Evolutionary conservation across 169 alveolate species (phyloP), one percentile per base, ranked within the genome.

Genomic region (Plasmodium cynomolgi): DNA sequence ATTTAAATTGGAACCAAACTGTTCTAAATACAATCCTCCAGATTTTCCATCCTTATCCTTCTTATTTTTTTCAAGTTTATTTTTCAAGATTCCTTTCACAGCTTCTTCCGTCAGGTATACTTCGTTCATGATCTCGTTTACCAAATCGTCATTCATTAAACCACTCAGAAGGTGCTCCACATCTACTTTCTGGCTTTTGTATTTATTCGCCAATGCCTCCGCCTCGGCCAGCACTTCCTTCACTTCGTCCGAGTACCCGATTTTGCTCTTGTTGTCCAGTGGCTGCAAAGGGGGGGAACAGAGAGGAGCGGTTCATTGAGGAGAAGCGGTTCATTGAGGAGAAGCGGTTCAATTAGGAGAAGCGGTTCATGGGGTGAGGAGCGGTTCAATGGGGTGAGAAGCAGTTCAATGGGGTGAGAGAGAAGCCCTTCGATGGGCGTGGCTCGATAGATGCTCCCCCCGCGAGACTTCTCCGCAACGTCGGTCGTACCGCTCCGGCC

Each of bases 1-100:
- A 72, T 91, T 91, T 73, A 91, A 71, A 91, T 91, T 91, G 0
- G 95, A 71, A 23, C 95, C 95, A 81, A 91, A 91, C 56, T 91
- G 95, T 81, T 91, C 95, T 47, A 91, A n/a, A 9, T 62, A 81
- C 31, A 88, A 58, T 8, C 54, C 71, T 37, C 75, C 88, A 13
- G 58, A 6, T 20, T 91, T 91, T 23, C 79, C 44, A 41, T 91
- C 95, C 77, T 80, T 82, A 91, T 62, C 84, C 41, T 81, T 79
- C 47, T 81, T 91, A 7, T 84, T 33, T 33, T 81, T 71, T 91
- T 91, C 86, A 41, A 71, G 81, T 72, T 91, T 91, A 0, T 13
- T 81, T 50, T 81, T 91, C 37, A 91, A 20, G 3, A 91, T 81
- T 5, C 54, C 80, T 44, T 91, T 91, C 54, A 91, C 71, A 4